These are phyloP conservation scores for Paralagenidium karlingii DNA, from an alignment of 352 stramenopile species.

Conservation along the genomic window DNA sequence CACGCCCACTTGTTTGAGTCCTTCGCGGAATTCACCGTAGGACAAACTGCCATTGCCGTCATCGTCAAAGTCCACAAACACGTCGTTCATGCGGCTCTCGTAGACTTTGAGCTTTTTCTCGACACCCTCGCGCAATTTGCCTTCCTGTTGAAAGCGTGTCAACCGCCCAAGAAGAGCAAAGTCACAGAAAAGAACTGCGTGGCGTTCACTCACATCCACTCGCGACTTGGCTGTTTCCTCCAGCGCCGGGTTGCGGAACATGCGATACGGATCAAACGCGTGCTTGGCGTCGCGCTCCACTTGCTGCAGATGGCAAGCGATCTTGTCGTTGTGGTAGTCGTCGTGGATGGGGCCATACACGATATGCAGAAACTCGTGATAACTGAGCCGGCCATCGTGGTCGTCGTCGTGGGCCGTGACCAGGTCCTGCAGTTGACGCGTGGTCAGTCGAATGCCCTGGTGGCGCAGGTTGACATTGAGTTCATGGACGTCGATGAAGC, in stretches of 20 bases:
- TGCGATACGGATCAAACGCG: constrained; percentile 14
- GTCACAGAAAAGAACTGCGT: background rate
- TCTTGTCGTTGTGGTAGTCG: constrained; percentile 7
- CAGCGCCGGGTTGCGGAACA: constrained; percentile 14
- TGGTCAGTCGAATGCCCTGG: constrained; percentile 20
- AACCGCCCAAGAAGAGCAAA: background rate
- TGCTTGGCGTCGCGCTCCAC: constrained; percentile 1
- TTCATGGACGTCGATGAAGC: constrained; percentile 24
- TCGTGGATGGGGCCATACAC: constrained; percentile 15
- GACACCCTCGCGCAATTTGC: constrained; percentile 17
- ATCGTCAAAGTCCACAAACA: constrained; percentile 34
- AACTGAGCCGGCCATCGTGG: constrained; percentile 22
- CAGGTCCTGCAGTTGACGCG: constrained; percentile 21
- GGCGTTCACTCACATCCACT: constrained; percentile 8
- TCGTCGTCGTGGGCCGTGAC: constrained; percentile 24
- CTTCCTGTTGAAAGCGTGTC: constrained; percentile 19
- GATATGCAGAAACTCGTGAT: constrained; percentile 31
- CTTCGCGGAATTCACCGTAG: constrained; percentile 29
- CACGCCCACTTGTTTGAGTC: constrained; percentile 28
- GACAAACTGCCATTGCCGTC: constrained; percentile 40
- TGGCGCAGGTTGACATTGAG: constrained; percentile 27
- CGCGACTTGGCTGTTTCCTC: constrained; percentile 3
- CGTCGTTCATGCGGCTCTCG: constrained; percentile 24
- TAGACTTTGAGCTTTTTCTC: constrained; percentile 26
- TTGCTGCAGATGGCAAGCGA: constrained; percentile 1